These are phyloP conservation scores for Anthoceros angustus DNA, from an alignment of 225 moss, liverwort and hornwort species.

Conservation along the genomic window DNA sequence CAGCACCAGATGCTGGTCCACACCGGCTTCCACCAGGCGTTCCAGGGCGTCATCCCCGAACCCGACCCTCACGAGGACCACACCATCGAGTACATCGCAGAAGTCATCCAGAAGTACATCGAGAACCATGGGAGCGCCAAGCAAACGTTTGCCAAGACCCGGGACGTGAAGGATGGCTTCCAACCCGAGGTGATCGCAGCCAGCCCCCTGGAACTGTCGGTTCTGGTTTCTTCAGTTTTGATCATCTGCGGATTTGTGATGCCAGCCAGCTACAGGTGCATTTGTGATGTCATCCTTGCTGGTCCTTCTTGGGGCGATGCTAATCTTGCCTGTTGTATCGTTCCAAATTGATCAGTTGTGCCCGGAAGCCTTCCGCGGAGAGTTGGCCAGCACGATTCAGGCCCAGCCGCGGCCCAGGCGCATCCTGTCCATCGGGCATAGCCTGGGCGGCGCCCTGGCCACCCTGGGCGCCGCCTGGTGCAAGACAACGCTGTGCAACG, in stretches of 20 bases:
- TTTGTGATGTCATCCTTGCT: too few species aligned
- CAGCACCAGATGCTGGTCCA: background rate
- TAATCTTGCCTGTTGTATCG: too few species aligned
- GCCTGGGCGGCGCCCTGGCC: slow-evolving; percentile 5
- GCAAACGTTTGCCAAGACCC: background rate
- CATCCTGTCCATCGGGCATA: slow-evolving; percentile 4
- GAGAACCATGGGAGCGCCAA: background rate
- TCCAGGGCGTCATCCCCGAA: slow-evolving; percentile 1
- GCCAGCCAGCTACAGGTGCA: too few species aligned
- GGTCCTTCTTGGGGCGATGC: too few species aligned
- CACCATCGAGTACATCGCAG: background rate
- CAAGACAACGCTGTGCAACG: background rate
- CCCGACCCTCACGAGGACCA: background rate
- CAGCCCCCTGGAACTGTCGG: too few species aligned
- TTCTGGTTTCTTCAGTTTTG: too few species aligned
- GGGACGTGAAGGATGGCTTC: background rate
- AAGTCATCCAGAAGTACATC: background rate
- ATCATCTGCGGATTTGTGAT: too few species aligned
- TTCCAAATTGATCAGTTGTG: too few species aligned
- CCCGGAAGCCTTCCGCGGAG: background rate
- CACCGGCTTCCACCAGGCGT: slow-evolving; percentile 1
- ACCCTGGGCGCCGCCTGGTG: slow-evolving; percentile 5
- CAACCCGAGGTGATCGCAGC: too few species aligned
- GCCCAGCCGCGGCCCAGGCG: slow-evolving; percentile 1
- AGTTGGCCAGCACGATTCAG: background rate